A percentile compares a stretch with the other conserved stretches of the same genome.
These are phyloP conservation scores for Boletus sp. DNA, from an alignment of 768 basidiomycete genomes.

Conservation along the genomic window DNA sequence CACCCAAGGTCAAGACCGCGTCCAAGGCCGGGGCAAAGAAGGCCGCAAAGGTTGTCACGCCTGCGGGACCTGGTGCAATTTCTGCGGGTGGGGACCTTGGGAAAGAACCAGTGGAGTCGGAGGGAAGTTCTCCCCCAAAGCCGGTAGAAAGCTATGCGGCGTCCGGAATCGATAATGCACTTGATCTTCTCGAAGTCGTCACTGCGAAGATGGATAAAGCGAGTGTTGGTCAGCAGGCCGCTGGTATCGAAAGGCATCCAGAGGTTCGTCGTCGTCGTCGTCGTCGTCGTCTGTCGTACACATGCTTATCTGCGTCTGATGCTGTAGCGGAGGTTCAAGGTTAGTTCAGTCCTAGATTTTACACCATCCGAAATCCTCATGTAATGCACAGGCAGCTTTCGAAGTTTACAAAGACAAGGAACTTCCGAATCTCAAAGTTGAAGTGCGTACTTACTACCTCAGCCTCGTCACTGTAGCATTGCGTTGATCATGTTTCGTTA, in stretches of 20 bases:
- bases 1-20: constrained; percentile 59
- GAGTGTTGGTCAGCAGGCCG: constrained; percentile 83
- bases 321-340: constrained; percentile 84
- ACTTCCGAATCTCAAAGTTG: constrained; percentile 70
- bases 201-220: constrained; percentile 94
- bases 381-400: constrained; percentile 62
- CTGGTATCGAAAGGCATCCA: constrained; percentile 85
- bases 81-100: constrained; percentile 64
- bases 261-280: constrained; percentile 58
- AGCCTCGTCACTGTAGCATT: background rate
- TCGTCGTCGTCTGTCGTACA: background rate
- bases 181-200: constrained; percentile 86
- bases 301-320: constrained; percentile 12
- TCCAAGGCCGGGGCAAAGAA: constrained; percentile 67
- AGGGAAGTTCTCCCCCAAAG: constrained; percentile 30
- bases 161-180: constrained; percentile 86
- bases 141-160: constrained; percentile 72
- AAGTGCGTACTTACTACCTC: constrained; percentile 48
- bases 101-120: constrained; percentile 22
- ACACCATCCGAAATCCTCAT: constrained; percentile 3
- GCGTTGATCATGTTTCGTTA: constrained; percentile 30
- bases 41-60: constrained; percentile 46
- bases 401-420: constrained; percentile 89
- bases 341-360: constrained; percentile 20
- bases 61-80: constrained; percentile 83